Percentiles rank a stretch among this genome's conserved stretches.
These are phyloP conservation scores for Colletotrichum simmondsii DNA, from an alignment of 2,329 filamentous ascomycete genomes.

Conservation along the genomic window DNA sequence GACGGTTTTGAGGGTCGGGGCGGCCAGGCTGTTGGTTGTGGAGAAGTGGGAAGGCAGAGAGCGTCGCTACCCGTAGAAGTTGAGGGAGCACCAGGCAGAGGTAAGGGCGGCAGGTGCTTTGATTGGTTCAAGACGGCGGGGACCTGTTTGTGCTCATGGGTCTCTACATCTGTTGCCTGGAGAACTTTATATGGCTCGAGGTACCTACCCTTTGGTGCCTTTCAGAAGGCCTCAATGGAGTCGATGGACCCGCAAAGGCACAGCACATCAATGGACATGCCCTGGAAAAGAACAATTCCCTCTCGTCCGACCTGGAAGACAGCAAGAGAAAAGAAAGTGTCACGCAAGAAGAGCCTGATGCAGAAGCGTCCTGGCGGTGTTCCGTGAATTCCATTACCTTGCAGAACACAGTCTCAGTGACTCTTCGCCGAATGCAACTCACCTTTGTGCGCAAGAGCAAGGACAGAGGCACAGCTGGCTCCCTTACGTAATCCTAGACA, in stretches of 20 bases:
- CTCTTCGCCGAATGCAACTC: too few species aligned
- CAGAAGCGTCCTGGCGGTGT: too few species aligned
- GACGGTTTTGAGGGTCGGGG: constrained; percentile 1
- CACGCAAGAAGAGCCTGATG: too few species aligned
- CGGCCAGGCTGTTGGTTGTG: constrained; percentile 12
- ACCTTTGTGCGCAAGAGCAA: background rate
- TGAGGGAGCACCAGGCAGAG: background rate
- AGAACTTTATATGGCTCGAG: constrained; percentile 8
- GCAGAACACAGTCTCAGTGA: too few species aligned
- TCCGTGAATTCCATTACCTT: too few species aligned
- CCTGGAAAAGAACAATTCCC: background rate
- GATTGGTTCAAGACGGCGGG: background rate
- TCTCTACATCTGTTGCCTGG: constrained; percentile 14
- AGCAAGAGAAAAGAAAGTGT: background rate
- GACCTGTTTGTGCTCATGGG: background rate
- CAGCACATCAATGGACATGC: background rate
- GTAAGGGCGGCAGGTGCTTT: background rate
- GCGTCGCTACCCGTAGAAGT: constrained; percentile 15
- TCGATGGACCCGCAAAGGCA: background rate
- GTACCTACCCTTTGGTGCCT: background rate
- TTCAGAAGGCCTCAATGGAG: background rate
- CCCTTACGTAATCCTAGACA: background rate
- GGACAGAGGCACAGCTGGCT: background rate
- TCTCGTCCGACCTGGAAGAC: background rate
- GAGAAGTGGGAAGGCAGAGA: constrained; percentile 9